Percentiles rank a stretch among this genome's conserved stretches.
Conservation (phyloP, 306 rosid species). For the Adenanthera pavonina region DNA sequence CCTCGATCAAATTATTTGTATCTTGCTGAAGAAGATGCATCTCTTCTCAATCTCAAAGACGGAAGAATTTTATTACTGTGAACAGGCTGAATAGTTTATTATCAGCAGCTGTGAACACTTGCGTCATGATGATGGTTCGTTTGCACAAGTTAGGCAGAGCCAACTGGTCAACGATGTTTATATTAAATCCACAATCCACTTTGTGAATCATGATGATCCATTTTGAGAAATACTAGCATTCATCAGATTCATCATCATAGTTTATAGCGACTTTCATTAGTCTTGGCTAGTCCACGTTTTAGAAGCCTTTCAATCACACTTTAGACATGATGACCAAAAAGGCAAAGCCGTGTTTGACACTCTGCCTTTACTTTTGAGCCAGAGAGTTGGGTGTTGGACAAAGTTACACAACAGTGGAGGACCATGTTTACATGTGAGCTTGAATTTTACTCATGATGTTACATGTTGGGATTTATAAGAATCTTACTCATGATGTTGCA, state of each 20-base stretch:
- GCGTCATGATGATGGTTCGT: background rate
- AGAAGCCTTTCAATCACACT: background rate
- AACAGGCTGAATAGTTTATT: background rate
- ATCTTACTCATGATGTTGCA: conserved; percentile 25
- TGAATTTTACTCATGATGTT: conserved; percentile 31
- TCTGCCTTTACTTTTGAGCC: conserved; percentile 14
- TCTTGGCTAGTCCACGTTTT: background rate
- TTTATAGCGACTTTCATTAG: background rate
- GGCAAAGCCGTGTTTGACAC: conserved; percentile 49
- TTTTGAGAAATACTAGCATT: background rate
- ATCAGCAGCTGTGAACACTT: background rate
- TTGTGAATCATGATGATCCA: background rate
- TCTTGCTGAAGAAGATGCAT: background rate
- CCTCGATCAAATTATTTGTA: background rate
- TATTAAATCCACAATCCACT: conserved; percentile 1
- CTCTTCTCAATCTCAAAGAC: background rate
- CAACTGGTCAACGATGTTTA: background rate
- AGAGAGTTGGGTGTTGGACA: conserved; percentile 27
- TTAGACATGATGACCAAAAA: conserved; percentile 10
- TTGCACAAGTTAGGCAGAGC: background rate
- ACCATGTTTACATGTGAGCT: conserved; percentile 29
- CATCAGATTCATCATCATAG: background rate
- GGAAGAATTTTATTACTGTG: background rate
- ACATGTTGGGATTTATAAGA: conserved; percentile 16
- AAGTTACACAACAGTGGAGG: conserved; percentile 1